These are phyloP conservation scores for Kazachstania viticola DNA, from an alignment of 805 yeast species.

Conservation along the genomic window DNA sequence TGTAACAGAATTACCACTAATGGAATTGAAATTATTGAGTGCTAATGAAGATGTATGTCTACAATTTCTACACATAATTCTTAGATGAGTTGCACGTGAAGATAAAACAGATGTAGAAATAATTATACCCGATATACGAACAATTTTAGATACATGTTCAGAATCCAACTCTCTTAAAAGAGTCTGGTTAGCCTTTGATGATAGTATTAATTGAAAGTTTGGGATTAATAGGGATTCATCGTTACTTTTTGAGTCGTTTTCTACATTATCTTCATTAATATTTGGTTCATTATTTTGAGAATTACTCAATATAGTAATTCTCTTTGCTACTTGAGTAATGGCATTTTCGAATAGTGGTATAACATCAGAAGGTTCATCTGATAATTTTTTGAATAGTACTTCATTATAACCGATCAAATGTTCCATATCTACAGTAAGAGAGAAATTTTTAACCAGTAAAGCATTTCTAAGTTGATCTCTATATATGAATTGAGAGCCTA, in stretches of 20 bases:
- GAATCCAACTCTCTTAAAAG: slow-evolving; percentile 77
- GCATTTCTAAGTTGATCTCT: slow-evolving; percentile 87
- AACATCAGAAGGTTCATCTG: slow-evolving; percentile 81
- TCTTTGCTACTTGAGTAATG: slow-evolving; percentile 74
- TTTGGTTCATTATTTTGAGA: slow-evolving; percentile 4
- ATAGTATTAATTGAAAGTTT: slow-evolving; percentile 67
- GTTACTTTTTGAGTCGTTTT: slow-evolving; percentile 3
- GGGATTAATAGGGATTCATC: slow-evolving; percentile 36
- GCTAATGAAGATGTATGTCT: slow-evolving; percentile 61
- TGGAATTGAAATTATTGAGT: slow-evolving; percentile 26
- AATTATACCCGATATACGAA: slow-evolving; percentile 84
- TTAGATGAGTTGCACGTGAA: slow-evolving; percentile 77
- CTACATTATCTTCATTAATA: slow-evolving; percentile 2
- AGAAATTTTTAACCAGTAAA: slow-evolving; percentile 62
- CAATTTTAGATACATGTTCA: slow-evolving; percentile 78
- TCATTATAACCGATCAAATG: slow-evolving; percentile 84
- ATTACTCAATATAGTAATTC: slow-evolving; percentile 36
- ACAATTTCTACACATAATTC: slow-evolving; percentile 79
- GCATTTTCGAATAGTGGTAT: slow-evolving; percentile 78
- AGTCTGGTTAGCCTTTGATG: slow-evolving; percentile 58
- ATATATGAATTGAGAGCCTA: slow-evolving; percentile 72
- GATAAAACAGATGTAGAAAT: slow-evolving; percentile 82
- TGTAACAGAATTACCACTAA: slow-evolving; percentile 20
- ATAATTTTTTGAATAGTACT: slow-evolving; percentile 70
- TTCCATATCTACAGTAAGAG: slow-evolving; percentile 63